These are phyloP conservation scores for Kurtzmaniella cleridarum DNA, from an alignment of 805 yeast genomes.

Conservation along the genomic window DNA sequence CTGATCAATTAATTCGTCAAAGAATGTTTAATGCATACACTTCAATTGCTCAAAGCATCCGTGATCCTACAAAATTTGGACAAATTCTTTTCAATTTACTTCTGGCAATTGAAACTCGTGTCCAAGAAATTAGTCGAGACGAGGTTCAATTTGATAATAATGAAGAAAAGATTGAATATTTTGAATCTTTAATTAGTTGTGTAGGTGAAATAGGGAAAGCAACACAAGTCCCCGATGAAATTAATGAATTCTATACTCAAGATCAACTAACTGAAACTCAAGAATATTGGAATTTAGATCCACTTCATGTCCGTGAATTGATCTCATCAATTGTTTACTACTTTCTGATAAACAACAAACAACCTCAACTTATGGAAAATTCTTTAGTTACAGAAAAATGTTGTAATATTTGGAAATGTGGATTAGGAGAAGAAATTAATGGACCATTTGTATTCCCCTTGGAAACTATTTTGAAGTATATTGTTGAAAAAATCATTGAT, in stretches of 20 bases:
- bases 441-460: constrained; percentile 62
- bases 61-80: constrained; percentile 35
- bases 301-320: constrained; percentile 36
- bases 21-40: constrained; percentile 58
- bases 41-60: constrained; percentile 52
- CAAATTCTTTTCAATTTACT: constrained; percentile 12
- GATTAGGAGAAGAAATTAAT: constrained; percentile 54
- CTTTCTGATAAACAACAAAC: constrained; percentile 31
- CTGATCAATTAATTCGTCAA: constrained; percentile 48
- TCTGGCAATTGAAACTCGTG: constrained; percentile 10
- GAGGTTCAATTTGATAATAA: constrained; percentile 8
- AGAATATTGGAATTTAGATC: constrained; percentile 47
- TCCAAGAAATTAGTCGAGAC: constrained; percentile 5
- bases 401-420: constrained; percentile 56
- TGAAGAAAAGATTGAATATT: constrained; percentile 35
- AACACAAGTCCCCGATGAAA: constrained; percentile 48
- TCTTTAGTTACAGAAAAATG: constrained; percentile 56
- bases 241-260: constrained; percentile 31
- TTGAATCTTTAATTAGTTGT: constrained; percentile 55
- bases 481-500: constrained; percentile 24
- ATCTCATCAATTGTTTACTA: constrained; percentile 36
- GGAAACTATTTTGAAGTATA: constrained; percentile 34
- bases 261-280: constrained; percentile 23
- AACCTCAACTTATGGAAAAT: constrained; percentile 33
- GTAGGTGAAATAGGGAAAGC: constrained; percentile 71